These are phyloP conservation scores for Candida schatavii DNA, from an alignment of 805 yeast species.

Conservation along the genomic window DNA sequence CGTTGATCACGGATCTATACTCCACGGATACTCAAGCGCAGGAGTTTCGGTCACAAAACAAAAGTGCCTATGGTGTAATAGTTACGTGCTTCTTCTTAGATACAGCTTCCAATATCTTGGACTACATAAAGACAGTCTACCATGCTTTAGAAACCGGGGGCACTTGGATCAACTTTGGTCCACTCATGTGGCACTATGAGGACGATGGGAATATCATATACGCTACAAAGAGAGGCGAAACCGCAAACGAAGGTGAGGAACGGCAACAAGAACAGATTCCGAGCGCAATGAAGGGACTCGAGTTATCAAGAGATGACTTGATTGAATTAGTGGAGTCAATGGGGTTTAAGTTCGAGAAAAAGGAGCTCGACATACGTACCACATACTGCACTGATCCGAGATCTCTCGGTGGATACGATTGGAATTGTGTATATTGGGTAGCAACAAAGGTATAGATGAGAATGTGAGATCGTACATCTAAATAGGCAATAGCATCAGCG, in stretches of 20 bases:
- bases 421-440: conserved; percentile 70
- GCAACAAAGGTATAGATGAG: conserved; percentile 34
- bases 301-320: conserved; percentile 56
- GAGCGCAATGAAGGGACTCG: conserved; percentile 52
- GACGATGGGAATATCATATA: conserved; percentile 34
- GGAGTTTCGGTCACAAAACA: conserved; percentile 41
- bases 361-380: conserved; percentile 43
- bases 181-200: conserved; percentile 71
- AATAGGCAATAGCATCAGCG: too few species aligned
- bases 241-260: conserved; percentile 10
- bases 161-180: conserved; percentile 65
- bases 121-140: conserved; percentile 49
- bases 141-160: conserved; percentile 47
- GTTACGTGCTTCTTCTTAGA: conserved; percentile 63
- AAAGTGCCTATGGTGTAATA: conserved; percentile 41
- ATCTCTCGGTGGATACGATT: conserved; percentile 53
- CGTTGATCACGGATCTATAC: conserved; percentile 30
- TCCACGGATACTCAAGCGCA: conserved; percentile 36
- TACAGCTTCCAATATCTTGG: conserved; percentile 58
- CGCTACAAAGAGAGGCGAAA: conserved; percentile 13
- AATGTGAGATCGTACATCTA: too few species aligned
- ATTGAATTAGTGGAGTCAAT: conserved; percentile 39
- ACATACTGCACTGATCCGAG: conserved; percentile 52
- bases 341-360: conserved; percentile 51
- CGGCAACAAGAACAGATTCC: conserved; percentile 23